Conservation (phyloP, 75 land plant genomes). For the Sequoiadendron giganteum region DNA sequence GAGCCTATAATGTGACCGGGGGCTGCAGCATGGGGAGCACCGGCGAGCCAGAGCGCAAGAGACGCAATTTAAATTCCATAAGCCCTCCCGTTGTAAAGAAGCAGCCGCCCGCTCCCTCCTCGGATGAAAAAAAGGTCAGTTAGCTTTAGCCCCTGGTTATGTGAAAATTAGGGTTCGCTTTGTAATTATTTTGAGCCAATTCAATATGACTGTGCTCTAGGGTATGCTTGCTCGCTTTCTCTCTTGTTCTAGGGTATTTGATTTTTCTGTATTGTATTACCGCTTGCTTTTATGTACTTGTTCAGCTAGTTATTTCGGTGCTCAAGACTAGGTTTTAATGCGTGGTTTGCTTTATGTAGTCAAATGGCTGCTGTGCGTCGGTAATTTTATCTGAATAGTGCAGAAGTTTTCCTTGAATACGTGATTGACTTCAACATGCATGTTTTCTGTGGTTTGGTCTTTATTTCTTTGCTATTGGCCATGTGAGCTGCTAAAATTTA, state of each 20-base stretch:
- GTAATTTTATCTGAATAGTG: neutral
- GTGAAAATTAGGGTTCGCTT: neutral
- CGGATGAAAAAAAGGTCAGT: conserved; percentile 86
- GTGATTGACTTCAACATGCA: too few species aligned
- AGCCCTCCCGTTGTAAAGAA: conserved; percentile 65
- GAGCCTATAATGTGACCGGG: conserved; percentile 8
- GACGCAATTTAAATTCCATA: conserved; percentile 70
- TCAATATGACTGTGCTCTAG: neutral
- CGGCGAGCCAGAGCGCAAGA: conserved; percentile 89
- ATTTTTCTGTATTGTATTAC: neutral
- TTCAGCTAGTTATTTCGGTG: neutral
- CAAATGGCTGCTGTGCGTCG: neutral
- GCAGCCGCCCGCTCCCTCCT: conserved; percentile 38
- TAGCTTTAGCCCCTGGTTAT: neutral
- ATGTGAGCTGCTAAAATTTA: neutral
- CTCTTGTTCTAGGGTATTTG: neutral
- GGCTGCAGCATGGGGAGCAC: conserved; percentile 81
- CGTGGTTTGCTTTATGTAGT: too few species aligned
- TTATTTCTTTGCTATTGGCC: neutral
- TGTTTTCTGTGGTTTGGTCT: neutral
- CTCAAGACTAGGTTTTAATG: neutral
- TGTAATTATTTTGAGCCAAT: neutral
- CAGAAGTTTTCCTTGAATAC: too few species aligned
- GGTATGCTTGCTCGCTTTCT: neutral
- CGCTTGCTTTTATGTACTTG: neutral